These are phyloP conservation scores for Vanrija humicola DNA, from an alignment of 1,284 basidiomycete species.

Conservation along the genomic window DNA sequence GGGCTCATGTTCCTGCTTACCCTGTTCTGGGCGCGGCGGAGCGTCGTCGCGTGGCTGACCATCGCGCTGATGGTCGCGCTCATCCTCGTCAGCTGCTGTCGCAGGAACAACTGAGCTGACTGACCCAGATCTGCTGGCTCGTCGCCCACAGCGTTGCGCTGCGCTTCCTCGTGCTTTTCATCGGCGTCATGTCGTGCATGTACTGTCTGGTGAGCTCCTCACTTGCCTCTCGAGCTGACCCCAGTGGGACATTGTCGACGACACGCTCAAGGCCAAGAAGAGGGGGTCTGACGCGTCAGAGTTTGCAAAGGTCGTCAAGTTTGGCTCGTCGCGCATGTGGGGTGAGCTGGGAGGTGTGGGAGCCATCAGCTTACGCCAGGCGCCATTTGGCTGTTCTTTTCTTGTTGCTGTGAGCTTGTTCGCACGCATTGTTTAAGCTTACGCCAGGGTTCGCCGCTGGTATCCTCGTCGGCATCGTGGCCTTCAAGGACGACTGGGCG, in stretches of 20 bases:
- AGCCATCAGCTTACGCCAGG: constrained; percentile 51
- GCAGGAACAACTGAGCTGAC: neutral
- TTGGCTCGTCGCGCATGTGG: constrained; percentile 52
- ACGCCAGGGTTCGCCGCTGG: constrained; percentile 66
- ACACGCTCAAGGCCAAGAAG: constrained; percentile 83
- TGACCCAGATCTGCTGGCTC: constrained; percentile 68
- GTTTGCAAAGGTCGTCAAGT: constrained; percentile 80
- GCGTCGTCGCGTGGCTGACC: constrained; percentile 58
- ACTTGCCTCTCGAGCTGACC: constrained; percentile 39
- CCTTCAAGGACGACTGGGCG: constrained; percentile 64
- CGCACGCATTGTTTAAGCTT: neutral
- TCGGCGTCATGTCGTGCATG: constrained; percentile 91
- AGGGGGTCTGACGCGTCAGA: constrained; percentile 87
- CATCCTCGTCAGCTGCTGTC: constrained; percentile 30
- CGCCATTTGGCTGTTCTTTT: constrained; percentile 81
- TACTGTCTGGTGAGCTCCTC: constrained; percentile 56
- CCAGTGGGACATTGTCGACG: constrained; percentile 84
- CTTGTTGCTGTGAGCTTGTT: constrained; percentile 56
- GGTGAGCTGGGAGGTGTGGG: constrained; percentile 28
- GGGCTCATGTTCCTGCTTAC: constrained; percentile 87
- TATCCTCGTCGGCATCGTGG: constrained; percentile 75
- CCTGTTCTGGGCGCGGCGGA: constrained; percentile 76
- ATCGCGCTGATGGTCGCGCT: constrained; percentile 43
- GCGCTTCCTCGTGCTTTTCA: constrained; percentile 72
- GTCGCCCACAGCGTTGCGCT: constrained; percentile 60